Evolutionary conservation across 306 rosid genomes (phyloP), one percentile per base, ranked within the genome.

Genomic region (Ormosia semicastrata): DNA sequence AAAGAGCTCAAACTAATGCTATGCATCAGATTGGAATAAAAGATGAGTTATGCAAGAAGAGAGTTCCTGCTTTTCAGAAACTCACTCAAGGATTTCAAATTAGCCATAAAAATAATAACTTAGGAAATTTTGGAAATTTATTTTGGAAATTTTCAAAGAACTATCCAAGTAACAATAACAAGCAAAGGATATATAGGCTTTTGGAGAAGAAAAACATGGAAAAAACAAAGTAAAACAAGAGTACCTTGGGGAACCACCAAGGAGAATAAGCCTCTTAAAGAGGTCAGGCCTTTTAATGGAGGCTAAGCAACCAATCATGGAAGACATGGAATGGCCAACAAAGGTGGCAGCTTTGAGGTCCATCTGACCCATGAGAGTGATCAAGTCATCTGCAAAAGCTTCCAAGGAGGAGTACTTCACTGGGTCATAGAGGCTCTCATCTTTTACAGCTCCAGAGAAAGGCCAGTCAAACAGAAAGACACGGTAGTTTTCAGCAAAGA

Each of bases 281-380:
- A 95, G 98, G 5, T 86, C 56, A 84, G 99, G 97, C 71, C 89
- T 91, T 59, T 86, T 84, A n/a, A 89, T 68, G 74, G 97, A 92
- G 60, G 99, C 99, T 78, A 95, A 84, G 84, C 98, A 95, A 29
- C 98, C 97, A 79, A 95, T 86, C 91, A 95, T 91, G 50, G 85
- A 98, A 66, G 99, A 93, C 99, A 95, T 93, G 85, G 99, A 95
- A 78, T 95, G 99, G 0, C 99, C 99, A 66, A 91, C 79, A 68
- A 90, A 92, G 66, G 82, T 84, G 18, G 75, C 71, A 13, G 81
- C 88, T 73, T 81, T 71, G 44, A 95, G 83, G 81, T 73, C 80
- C 80, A 92, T 70, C 71, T 93, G 90, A 33, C 75, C 89, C 39
- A 95, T 36, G 7, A 95, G 83, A 57, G 59, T 41, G 67, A 95